Base-by-base conservation (phyloP, 225 moss, liverwort and hornwort species). In the Antitrichia curtipendula region DNA sequence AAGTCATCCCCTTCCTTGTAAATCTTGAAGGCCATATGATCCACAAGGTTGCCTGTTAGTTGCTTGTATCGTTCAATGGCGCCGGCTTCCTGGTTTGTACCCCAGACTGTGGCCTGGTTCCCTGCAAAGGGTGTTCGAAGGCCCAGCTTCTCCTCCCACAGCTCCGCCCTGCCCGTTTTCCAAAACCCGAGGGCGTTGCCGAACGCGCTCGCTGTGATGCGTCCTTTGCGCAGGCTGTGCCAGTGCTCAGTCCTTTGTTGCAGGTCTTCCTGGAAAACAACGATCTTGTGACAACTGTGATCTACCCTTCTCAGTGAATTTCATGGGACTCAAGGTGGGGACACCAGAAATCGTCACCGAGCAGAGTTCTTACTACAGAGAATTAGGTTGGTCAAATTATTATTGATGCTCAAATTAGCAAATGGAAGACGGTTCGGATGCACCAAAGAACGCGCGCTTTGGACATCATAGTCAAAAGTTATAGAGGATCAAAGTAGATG, bases 101-200 rank as follows among this genome's bases (percentile, higher is more conserved):
- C 98, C 98, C 98, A 98, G 36, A 86, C 75, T 9, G 95, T 97
- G 71, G 98, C 98, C 69, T 90, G 80, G 85, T 98, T 98, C 53
- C 97, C 98, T 50, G 91, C 64, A 71, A 97, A 97, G 5, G 97
- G 95, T 64, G 93, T 90, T 47, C 91, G 91, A 32, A 96, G 88
- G 72, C 98, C 97, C 71, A 98, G 90, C 87, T 98, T 98, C 89
- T 96, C 97, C 88, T 96, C 97, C 98, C 98, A 98, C 3, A 98
- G 88, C 83, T 96, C 97, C 9, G 86, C 89, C 80, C 98, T 87
- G 49, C 90, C 93, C 16, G 85, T 90, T 77, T 86, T 94, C 98
- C 98, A 98, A 40, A 97, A 92, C 15, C 98, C 98, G 8, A 98
- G 90, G 10, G 95, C 93, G 60, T 96, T 97, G 83, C 97, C 95